Evolutionary conservation across 305 asterid genomes (phyloP), one percentile per base, ranked within the genome.

Genomic region (Plantago coronopus): DNA sequence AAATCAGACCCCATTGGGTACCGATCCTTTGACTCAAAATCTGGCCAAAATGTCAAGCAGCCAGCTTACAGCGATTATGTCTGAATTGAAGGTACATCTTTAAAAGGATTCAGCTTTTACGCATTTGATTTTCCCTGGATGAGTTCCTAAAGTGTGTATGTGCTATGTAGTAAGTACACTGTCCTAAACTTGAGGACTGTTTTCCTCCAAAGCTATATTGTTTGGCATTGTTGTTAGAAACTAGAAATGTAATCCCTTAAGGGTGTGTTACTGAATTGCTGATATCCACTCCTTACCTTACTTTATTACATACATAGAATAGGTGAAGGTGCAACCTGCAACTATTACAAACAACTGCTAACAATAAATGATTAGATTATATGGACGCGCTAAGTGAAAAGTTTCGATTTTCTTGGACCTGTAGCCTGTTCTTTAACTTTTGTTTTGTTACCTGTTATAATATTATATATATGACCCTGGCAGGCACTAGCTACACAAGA

Each of bases 401-500:
- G 20, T 12, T 2, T n/a, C 48, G 66, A 16, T 66, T 46, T n/a
- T 18, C 17, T 23, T 53, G 53, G 31, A 54, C 20, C 43, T 48
- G 15, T 22, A 27, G 67, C 13, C 29, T 6, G 46, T 17, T n/a
- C 62, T 72, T 25, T 27, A 27, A n/a, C n/a, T 5, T 27, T 27
- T 27, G 31, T 27, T 2, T 5, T 27, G 19, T 63, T 29, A 38
- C 61, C 43, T 71, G 57, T 60, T 49, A 23, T 69, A 25, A 48
- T 64, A 29, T 20, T 23, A 47, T 49, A 40, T 27, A 23, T 54
- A 21, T 59, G 73, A 19, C 59, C 65, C 64, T 77, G 75, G 29
- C 85, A 91, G 96, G 82, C 78, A 67, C 67, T 91, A 82, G 89
- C 91, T 62, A 84, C 86, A 45, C 85, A 78, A 66, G 79, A 86